Base-by-base conservation (phyloP, 352 stramenopile genomes). In the Phytopythium mirpurense region DNA sequence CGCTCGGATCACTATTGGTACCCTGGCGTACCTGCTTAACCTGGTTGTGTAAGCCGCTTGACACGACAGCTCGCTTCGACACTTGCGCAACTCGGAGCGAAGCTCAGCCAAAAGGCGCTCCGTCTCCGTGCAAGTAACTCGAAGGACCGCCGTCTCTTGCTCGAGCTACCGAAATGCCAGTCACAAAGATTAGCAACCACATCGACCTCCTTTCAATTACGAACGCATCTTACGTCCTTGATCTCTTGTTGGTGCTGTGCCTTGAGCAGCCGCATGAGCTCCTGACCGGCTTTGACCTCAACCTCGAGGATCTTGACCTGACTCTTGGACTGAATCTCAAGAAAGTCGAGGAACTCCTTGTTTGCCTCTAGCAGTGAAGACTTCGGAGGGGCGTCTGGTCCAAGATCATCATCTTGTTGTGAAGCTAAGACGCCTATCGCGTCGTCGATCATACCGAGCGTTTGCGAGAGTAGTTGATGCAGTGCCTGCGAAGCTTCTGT, bases 281-380 rank as follows among this genome's bases (percentile, higher is more conserved):
- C 77, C 51, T 86, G 70, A 0, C 77, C 74, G 4, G 77, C 77
- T 9, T 72, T 69, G 3, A 88, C 51, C 54, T 88, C 77, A 18
- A 78, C 70, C 48, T 88, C 68, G 4, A 88, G 65, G 31, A 88
- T 73, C 55, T 70, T 78, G 16, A 76, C 58, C 55, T 80, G 70
- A 2, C 64, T 74, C 18, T 63, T 70, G 6, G 64, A 43, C 29
- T 74, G 70, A 12, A 58, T 60, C 62, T 80, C 67, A 2, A 80
- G 51, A 14, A 80, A 80, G 50, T 72, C 54, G 14, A 80, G 55
- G 53, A 77, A 74, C 34, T 77, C 64, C 2, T 65, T 56, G 36
- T 62, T 72, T 15, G 32, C 27, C 16, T 23, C 26, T 16, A 40
- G n/a, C 12, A 36, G 5, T 16, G 27, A 2, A 12, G 23, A 24